Evolutionary conservation across 164 flowering plant genomes (phyloP).

Genomic region (Chloranthus sessilifolius): DNA sequence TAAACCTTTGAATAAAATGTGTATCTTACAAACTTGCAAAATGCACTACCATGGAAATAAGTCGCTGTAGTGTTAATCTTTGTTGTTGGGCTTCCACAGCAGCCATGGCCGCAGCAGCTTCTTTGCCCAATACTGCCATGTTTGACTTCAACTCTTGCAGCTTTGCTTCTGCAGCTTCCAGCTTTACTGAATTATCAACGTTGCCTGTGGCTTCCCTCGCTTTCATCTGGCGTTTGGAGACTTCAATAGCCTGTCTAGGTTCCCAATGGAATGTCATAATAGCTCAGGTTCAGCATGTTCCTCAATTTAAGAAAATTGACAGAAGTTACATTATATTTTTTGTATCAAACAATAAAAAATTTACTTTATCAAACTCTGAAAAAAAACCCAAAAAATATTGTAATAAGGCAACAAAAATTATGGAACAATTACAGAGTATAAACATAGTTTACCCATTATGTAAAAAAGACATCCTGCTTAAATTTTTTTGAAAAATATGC

Average conservation of each 20-base stretch:
- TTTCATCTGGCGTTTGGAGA: slow-evolving; percentile 71
- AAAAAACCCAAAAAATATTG: no score
- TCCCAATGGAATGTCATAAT: slow-evolving; percentile 8
- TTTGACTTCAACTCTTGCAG: slow-evolving; percentile 82
- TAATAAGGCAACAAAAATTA: no score
- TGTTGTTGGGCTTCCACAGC: slow-evolving; percentile 98
- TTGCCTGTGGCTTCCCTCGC: slow-evolving; percentile 62
- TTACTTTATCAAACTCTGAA: no score
- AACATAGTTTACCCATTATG: no score
- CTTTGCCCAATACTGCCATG: slow-evolving; percentile 75
- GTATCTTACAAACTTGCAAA: background rate
- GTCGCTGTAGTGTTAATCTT: slow-evolving; percentile 81
- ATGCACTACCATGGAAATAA: slow-evolving; percentile 68
- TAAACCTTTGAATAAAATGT: background rate
- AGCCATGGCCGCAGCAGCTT: slow-evolving; percentile 92
- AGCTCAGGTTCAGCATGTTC: background rate
- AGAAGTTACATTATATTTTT: no score
- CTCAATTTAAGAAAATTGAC: background rate
- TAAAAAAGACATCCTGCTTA: no score
- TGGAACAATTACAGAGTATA: no score
- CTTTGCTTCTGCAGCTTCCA: slow-evolving; percentile 78
- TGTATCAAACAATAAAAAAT: no score
- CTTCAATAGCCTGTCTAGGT: slow-evolving; percentile 75
- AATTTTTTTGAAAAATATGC: no score
- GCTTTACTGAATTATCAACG: slow-evolving; percentile 49